Evolutionary conservation across 208 protist species (phyloP).

Genomic region (Sergeia podlipaevii): DNA sequence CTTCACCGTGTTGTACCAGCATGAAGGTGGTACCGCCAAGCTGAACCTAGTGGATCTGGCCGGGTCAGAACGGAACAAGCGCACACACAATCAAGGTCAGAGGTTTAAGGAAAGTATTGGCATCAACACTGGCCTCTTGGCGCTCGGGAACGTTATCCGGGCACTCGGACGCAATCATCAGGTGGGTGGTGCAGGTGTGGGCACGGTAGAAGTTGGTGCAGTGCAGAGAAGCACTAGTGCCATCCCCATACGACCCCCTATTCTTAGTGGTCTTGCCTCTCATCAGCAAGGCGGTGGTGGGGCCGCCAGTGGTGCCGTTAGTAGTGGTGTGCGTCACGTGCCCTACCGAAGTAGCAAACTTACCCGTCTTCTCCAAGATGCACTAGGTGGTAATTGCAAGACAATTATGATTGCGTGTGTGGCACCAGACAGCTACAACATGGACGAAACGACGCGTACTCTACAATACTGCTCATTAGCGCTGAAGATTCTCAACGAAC

Average conservation of each 20-base stretch:
- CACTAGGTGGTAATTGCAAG: slow-evolving; percentile 83
- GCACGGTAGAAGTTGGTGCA: neutral
- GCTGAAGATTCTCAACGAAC: slow-evolving; percentile 85
- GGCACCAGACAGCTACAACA: slow-evolving; percentile 55
- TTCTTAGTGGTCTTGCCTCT: too few species aligned
- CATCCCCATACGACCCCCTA: slow-evolving; percentile 12
- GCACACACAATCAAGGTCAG: slow-evolving; percentile 67
- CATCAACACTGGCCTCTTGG: slow-evolving; percentile 91
- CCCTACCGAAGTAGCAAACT: slow-evolving; percentile 91
- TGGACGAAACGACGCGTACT: slow-evolving; percentile 87
- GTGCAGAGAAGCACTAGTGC: slow-evolving; percentile 19
- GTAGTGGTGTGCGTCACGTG: slow-evolving; percentile 31
- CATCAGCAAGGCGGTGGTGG: neutral
- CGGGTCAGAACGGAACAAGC: slow-evolving; percentile 79
- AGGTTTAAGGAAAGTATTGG: slow-evolving; percentile 91
- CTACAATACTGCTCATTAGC: slow-evolving; percentile 92
- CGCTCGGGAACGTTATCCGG: slow-evolving; percentile 93
- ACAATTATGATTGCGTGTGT: slow-evolving; percentile 90
- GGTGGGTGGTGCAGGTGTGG: neutral
- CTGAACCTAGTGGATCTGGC: slow-evolving; percentile 95
- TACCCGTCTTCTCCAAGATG: slow-evolving; percentile 87
- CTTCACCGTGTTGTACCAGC: slow-evolving; percentile 85
- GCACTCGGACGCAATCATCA: slow-evolving; percentile 63
- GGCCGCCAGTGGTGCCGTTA: neutral
- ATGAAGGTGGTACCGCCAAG: slow-evolving; percentile 52